These are phyloP conservation scores for Tricladium varicosporioides DNA, from an alignment of 2,329 filamentous ascomycete species.

Conservation along the genomic window DNA sequence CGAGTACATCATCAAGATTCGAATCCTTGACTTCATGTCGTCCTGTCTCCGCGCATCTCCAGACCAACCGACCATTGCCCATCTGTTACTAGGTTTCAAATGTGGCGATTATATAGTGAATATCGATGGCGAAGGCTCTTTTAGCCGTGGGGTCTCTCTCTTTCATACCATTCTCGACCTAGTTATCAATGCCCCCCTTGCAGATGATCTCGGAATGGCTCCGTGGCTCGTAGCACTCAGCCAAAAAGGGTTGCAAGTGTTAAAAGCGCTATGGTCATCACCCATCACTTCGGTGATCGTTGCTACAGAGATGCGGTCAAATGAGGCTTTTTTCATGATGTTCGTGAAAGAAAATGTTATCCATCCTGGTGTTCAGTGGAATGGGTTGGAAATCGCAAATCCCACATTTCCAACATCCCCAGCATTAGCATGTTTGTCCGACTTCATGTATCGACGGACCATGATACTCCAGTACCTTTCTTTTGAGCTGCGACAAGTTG, in stretches of 20 bases:
- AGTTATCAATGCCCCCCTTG: conserved; percentile 62
- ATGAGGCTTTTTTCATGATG: conserved; percentile 77
- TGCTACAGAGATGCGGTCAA: conserved; percentile 74
- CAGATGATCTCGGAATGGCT: conserved; percentile 54
- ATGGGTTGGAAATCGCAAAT: conserved; percentile 59
- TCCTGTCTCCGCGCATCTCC: conserved; percentile 74
- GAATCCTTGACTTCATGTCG: conserved; percentile 82
- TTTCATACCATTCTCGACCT: conserved; percentile 79
- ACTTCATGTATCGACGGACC: conserved; percentile 76
- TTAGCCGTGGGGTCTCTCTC: conserved; percentile 70
- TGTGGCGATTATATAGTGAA: conserved; percentile 71
- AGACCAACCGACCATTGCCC: conserved; percentile 80
- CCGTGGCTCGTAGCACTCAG: conserved; percentile 70
- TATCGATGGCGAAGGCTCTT: conserved; percentile 66
- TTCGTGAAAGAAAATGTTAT: conserved; percentile 72
- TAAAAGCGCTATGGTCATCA: conserved; percentile 82
- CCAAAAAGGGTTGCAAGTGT: conserved; percentile 66
- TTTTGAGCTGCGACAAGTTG: conserved; percentile 77
- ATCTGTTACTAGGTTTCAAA: conserved; percentile 83
- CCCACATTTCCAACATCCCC: conserved; percentile 64
- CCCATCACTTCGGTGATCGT: conserved; percentile 73
- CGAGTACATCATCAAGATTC: conserved; percentile 77
- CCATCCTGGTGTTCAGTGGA: conserved; percentile 68
- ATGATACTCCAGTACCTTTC: conserved; percentile 82
- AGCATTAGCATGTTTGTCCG: conserved; percentile 35